Conservation (phyloP, 768 basidiomycete species). For the Mycena olivaceomarginata region DNA sequence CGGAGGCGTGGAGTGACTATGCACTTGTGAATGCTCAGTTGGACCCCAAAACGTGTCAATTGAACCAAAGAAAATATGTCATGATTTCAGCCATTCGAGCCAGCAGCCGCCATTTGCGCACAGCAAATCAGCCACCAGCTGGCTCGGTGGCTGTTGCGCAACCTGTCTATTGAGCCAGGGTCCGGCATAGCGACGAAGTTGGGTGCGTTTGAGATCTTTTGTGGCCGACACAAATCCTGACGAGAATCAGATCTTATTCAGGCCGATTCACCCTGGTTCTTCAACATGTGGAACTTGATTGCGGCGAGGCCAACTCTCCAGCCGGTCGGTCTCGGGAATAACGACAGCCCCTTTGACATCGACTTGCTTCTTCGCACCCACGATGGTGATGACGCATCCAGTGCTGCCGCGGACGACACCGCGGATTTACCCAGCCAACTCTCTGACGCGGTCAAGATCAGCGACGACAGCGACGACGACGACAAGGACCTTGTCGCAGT, state of each 20-base stretch:
- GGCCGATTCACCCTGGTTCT: slow-evolving; percentile 2
- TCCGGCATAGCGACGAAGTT: background rate
- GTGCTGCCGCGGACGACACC: background rate
- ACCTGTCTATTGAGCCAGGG: background rate
- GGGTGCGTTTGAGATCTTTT: background rate
- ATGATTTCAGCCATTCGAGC: too few relatives aligned
- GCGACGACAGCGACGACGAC: slow-evolving; percentile 13
- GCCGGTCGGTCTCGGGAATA: slow-evolving; percentile 28
- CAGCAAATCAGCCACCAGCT: too few relatives aligned
- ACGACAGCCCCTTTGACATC: background rate
- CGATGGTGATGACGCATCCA: slow-evolving; percentile 12
- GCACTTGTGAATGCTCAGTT: too few relatives aligned
- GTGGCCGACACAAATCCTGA: background rate
- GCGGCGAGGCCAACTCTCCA: slow-evolving; percentile 39
- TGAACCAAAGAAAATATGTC: too few relatives aligned
- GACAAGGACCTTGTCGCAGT: slow-evolving; percentile 5
- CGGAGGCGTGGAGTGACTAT: too few relatives aligned
- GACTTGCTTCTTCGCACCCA: slow-evolving; percentile 12
- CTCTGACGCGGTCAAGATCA: background rate
- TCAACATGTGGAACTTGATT: background rate
- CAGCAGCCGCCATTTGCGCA: too few relatives aligned
- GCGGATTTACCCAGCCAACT: background rate
- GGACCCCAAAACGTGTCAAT: too few relatives aligned
- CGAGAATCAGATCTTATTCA: background rate
- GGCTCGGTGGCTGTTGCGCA: too few relatives aligned